Evolutionary conservation across 768 basidiomycete genomes (phyloP).

Genomic region (Lactifluus pinguis): DNA sequence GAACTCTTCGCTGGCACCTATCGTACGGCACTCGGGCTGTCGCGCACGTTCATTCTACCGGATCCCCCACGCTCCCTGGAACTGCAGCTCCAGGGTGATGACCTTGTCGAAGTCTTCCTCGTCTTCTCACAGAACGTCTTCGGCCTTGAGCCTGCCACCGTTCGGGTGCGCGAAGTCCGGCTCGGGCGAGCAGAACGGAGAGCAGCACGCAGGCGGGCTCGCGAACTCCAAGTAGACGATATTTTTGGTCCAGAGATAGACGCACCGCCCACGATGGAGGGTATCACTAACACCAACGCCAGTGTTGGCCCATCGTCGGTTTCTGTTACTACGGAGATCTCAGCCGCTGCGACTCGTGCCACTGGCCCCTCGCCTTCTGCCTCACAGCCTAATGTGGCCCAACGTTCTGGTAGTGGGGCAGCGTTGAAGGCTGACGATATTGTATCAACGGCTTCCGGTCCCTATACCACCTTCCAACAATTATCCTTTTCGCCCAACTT

Average conservation of each 20-base stretch:
- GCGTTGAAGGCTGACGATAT: constrained; percentile 55
- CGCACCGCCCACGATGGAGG: constrained; percentile 39
- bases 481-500: constrained; percentile 77
- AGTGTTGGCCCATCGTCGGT: constrained; percentile 46
- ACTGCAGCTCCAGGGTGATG: constrained; percentile 84
- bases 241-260: constrained; percentile 38
- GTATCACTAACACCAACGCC: constrained; percentile 27
- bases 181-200: constrained; percentile 83
- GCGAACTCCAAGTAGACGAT: constrained; percentile 50
- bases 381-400: constrained; percentile 21
- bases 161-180: constrained; percentile 87
- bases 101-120: constrained; percentile 85
- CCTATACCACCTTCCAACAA: constrained; percentile 91
- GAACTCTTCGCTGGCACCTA: constrained; percentile 90
- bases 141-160: constrained; percentile 86
- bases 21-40: constrained; percentile 79
- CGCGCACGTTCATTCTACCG: constrained; percentile 88
- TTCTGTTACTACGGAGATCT: constrained; percentile 29
- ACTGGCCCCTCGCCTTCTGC: constrained; percentile 12
- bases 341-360: constrained; percentile 31
- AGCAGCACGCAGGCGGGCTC: constrained; percentile 71
- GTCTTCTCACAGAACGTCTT: constrained; percentile 90
- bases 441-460: constrained; percentile 57
- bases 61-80: constrained; percentile 85
- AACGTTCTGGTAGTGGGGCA: constrained; percentile 23